Percentiles rank a stretch among this genome's conserved stretches.
Conservation (phyloP, 352 stramenopile species). For the Aphanomyces stellatus region DNA sequence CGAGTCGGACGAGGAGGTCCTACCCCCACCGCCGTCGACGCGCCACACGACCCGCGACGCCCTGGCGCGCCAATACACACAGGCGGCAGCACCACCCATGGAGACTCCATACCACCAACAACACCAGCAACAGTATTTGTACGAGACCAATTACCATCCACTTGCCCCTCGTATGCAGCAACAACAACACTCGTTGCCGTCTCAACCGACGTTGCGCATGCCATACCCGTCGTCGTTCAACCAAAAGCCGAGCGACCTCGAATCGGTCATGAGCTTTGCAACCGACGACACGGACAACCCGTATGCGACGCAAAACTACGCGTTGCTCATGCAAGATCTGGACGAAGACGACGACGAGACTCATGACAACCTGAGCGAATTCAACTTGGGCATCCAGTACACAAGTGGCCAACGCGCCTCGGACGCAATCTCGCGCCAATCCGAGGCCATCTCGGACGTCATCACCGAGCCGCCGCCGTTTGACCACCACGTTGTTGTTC, state of each 20-base stretch:
- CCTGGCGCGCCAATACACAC: no score
- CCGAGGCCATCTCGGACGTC: no score
- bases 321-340: conserved; percentile 3
- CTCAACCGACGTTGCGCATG: not conserved
- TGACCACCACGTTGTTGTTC: no score
- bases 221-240: conserved; percentile 4
- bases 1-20: not conserved
- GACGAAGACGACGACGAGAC: not conserved
- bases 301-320: conserved; percentile 13
- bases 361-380: conserved; percentile 2
- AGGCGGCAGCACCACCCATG: no score
- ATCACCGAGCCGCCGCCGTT: no score
- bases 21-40: not conserved
- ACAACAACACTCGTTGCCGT: not conserved
- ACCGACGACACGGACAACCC: conserved; percentile 14
- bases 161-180: no score
- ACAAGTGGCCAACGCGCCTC: no score
- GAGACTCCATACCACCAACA: no score
- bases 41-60: no score
- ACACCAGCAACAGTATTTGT: no score
- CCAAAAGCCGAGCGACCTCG: not conserved
- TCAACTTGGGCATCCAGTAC: not conserved
- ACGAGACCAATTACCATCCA: no score
- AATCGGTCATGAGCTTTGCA: not conserved
- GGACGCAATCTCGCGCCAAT: no score